Conservation (phyloP, 208 protist genomes). For the Trypanosoma caninum region DNA sequence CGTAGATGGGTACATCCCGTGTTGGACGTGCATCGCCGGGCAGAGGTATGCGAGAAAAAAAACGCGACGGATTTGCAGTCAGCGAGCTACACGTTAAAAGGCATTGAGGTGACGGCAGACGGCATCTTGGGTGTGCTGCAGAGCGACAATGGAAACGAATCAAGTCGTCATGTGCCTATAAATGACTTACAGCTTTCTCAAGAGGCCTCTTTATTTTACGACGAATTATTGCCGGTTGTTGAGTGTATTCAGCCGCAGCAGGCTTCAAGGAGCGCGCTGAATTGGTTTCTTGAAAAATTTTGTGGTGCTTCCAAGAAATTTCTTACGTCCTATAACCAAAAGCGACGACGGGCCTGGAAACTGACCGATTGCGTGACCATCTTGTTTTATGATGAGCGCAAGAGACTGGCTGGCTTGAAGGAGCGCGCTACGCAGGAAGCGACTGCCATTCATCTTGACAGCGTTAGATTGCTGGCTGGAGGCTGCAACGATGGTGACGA, state of each 20-base stretch:
- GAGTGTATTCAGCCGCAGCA: slow-evolving; percentile 33
- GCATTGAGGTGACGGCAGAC: slow-evolving; percentile 2
- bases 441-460: not conserved
- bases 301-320: slow-evolving; percentile 30
- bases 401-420: not conserved
- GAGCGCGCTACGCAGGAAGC: not conserved
- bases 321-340: slow-evolving; percentile 15
- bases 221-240: slow-evolving; percentile 30
- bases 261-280: slow-evolving; percentile 31
- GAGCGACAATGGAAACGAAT: not conserved
- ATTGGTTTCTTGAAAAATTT: slow-evolving; percentile 36
- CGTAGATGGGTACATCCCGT: slow-evolving; percentile 31
- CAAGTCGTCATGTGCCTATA: slow-evolving; percentile 13
- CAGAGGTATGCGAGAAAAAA: not conserved
- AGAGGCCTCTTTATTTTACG: slow-evolving; percentile 26
- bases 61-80: not conserved
- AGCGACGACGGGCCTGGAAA: slow-evolving; percentile 7
- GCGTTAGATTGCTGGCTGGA: not conserved
- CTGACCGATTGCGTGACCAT: slow-evolving; percentile 9
- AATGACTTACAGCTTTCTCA: slow-evolving; percentile 16
- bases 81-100: slow-evolving; percentile 1
- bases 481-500: not conserved
- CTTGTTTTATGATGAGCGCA: slow-evolving; percentile 13
- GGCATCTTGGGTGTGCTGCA: not conserved
- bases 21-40: slow-evolving; percentile 30